Evolutionary conservation across 139 green algal genomes (phyloP), one percentile per base, ranked within the genome.

Genomic region (Pycnococcus provasolii): DNA sequence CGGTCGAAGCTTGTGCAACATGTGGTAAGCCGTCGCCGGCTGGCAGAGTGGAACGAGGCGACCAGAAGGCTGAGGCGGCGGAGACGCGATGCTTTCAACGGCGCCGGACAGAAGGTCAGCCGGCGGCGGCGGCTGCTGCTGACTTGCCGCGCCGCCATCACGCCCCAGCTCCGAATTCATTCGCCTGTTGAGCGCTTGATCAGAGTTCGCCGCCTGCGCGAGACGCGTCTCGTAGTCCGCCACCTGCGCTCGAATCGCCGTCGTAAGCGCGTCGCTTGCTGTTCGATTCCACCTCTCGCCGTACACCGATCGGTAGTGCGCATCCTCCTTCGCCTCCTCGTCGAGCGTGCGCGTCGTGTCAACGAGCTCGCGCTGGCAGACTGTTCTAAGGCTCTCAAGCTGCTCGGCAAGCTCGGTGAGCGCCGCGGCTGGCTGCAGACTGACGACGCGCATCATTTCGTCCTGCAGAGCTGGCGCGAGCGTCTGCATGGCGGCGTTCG

Each of bases 281-380:
- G 42, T 2, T 11, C 47, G 47, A 37, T 26, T 41, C 37, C 50
- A 68, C 11, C 8, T 37, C 3, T n/a, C 13, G 3, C 62, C 62
- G 62, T 60, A 60, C 47, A 46, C 37, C 6, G 6, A 41, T 9
- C 62, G 62, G 2, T 37, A 53, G 15, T 48, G 26, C 7, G 9
- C 6, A 59, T 68, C 62, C 47, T 58, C 62, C 42, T 37, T 53
- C 5, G 50, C 11, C 53, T 68, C 62, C n/a, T 39, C 53, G 8
- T 68, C 62, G 42, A 68, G 47, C 42, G 40, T 45, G 4, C 8
- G 8, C 2, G 7, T 26, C 9, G 53, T 48, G 40, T 8, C 45
- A 37, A 41, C 45, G 6, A 68, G 7, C 13, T 48, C 7, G 13
- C 15, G 53, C n/a, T 37, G 9, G 48, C 62, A 68, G 39, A 44